phyloP scores from a whole-genome alignment of 768 basidiomycete genomes.

The Suillus spraguei region DNA sequence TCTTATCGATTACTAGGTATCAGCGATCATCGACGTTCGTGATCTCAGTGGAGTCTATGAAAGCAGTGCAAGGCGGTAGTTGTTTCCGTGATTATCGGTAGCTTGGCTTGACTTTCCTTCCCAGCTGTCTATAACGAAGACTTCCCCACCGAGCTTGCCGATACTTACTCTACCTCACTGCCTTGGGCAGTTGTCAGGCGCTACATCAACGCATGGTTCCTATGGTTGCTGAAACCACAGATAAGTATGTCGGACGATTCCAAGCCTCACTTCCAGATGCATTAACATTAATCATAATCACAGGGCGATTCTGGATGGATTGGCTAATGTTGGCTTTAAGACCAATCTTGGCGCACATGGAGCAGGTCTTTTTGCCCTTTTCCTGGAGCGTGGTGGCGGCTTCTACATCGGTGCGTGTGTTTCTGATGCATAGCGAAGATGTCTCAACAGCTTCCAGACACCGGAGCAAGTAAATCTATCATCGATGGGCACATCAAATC shows the following conservation, averaged over 20 bases:
- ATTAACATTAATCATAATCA: not conserved
- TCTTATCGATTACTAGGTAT: constrained; percentile 16
- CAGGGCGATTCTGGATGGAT: constrained; percentile 40
- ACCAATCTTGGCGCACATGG: constrained; percentile 37
- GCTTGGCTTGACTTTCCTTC: not conserved
- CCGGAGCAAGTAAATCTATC: constrained; percentile 46
- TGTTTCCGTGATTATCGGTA: not conserved
- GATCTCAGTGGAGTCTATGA: constrained; percentile 17
- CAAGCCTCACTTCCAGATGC: not conserved
- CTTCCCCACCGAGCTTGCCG: constrained; percentile 26
- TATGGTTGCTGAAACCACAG: constrained; percentile 23
- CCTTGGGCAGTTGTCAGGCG: constrained; percentile 20
- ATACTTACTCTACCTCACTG: constrained; percentile 20
- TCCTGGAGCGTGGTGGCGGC: constrained; percentile 38
- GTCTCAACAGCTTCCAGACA: constrained; percentile 23
- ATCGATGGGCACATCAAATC: constrained; percentile 50
- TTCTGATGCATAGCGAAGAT: not conserved
- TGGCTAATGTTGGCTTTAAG: constrained; percentile 41
- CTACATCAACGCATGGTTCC: constrained; percentile 26
- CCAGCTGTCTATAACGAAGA: constrained; percentile 22
- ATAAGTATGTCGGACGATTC: constrained; percentile 24
- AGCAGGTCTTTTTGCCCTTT: constrained; percentile 34
- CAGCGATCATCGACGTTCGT: constrained; percentile 30
- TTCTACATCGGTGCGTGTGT: constrained; percentile 40
- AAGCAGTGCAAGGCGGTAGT: constrained; percentile 16